phyloP scores from a whole-genome alignment of 2,329 filamentous ascomycete species.

The Aspergillus sp. region DNA sequence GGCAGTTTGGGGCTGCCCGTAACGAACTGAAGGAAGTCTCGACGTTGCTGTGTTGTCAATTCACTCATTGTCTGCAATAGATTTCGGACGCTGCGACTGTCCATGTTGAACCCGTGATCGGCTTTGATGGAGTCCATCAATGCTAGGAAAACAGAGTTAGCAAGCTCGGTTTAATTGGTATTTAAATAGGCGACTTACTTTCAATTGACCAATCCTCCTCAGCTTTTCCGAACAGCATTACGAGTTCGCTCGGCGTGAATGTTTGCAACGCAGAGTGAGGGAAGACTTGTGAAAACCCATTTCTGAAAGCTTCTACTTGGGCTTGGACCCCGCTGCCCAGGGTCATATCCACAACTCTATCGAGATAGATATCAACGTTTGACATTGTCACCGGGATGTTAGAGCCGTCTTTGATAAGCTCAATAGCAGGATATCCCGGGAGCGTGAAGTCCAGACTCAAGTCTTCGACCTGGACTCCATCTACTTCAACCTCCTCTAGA shows the following conservation, averaged over 20 bases:
- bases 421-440: slow-evolving; percentile 84
- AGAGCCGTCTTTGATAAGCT: slow-evolving; percentile 73
- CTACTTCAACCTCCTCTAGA: slow-evolving; percentile 68
- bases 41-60: slow-evolving; percentile 69
- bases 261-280: slow-evolving; percentile 88
- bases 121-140: slow-evolving; percentile 98
- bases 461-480: slow-evolving; percentile 79
- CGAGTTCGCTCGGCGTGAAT: slow-evolving; percentile 92
- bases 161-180: background rate
- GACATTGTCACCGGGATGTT: slow-evolving; percentile 78
- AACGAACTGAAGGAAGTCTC: slow-evolving; percentile 96
- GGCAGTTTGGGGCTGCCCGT: slow-evolving; percentile 97
- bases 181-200: slow-evolving; percentile 61
- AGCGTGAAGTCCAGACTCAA: slow-evolving; percentile 91
- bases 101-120: slow-evolving; percentile 97
- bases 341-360: slow-evolving; percentile 88
- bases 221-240: slow-evolving; percentile 87
- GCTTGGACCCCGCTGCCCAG: slow-evolving; percentile 82
- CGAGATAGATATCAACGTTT: slow-evolving; percentile 86
- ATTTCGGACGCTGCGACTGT: slow-evolving; percentile 93
- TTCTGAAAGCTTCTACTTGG: slow-evolving; percentile 87
- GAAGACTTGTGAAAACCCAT: slow-evolving; percentile 93
- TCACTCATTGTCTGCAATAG: slow-evolving; percentile 93
- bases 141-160: slow-evolving; percentile 54
- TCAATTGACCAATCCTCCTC: slow-evolving; percentile 98